phyloP scores from a whole-genome alignment of 176 grass and related monocot species.

The Lolium multiflorum region DNA sequence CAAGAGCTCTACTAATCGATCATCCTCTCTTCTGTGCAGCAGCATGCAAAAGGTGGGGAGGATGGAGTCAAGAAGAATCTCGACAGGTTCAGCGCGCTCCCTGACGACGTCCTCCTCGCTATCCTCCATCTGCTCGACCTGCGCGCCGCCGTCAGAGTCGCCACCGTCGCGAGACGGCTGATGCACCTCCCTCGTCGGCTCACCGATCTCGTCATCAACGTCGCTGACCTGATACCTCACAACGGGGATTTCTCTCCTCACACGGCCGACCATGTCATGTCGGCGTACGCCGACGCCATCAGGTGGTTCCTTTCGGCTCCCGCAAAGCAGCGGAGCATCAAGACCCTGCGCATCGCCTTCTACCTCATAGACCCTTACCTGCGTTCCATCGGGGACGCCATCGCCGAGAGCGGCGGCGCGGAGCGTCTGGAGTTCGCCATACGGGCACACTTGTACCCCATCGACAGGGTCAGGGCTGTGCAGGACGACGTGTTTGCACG shows the following conservation, averaged over 20 bases:
- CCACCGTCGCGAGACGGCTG: not conserved
- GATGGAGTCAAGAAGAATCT: not conserved
- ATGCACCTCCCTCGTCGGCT: not conserved
- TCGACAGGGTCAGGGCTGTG: not conserved
- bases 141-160: not conserved
- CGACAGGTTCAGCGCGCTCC: not conserved
- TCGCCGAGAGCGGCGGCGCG: not conserved
- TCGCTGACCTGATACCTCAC: not conserved
- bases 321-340: not conserved
- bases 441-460: not conserved
- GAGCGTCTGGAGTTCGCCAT: not conserved
- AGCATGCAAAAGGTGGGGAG: not conserved
- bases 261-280: not conserved
- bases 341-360: not conserved
- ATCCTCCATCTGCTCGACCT: not conserved
- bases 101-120: not conserved
- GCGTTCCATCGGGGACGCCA: not conserved
- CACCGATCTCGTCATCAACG: not conserved
- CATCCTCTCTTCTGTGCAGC: not conserved
- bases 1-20: not conserved
- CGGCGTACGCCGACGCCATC: not conserved
- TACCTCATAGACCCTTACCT: not conserved
- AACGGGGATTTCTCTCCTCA: not conserved
- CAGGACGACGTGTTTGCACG: not conserved
- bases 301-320: not conserved